Base-by-base conservation (phyloP, 495 filamentous ascomycete species). In the Choiromyces venosus region DNA sequence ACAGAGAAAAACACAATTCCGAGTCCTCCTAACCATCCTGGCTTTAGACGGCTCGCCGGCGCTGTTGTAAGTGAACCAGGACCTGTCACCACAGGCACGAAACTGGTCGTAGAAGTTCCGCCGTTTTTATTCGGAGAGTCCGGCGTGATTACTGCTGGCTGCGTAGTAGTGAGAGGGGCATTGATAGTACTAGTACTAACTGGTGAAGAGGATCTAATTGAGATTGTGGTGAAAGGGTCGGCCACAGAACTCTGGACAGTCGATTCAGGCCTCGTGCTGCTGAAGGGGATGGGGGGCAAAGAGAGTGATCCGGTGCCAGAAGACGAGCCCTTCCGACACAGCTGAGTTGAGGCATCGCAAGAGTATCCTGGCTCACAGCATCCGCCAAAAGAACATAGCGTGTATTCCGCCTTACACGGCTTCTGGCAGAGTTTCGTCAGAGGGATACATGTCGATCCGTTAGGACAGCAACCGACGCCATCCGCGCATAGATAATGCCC, bases 391-490 rank as follows among this genome's bases (percentile, higher is more conserved):
- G 36, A 39, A 37, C 74, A 75, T 37, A 38, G 18, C 0, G 66
- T 69, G 6, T 35, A 56, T 33, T 65, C 65, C 6, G 29, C 1
- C 0, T 46, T 33, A 36, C 73, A 75, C 4, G 64, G 25, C 44
- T 37, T 40, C 25, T 67, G 65, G 9, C 73, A 75, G 16, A 37
- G 35, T 36, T 37, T 9, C 1, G 70, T 21, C 37, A 65, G 65
- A 4, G 73, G 4, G 36, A 75, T n/a, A 68, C 73, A 75, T 42
- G 44, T 75, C 21, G 65, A 36, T 9, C 70, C 73, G 29, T 36
- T 66, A 44, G 36, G 56, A 35, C 73, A 75, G 65, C 73, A 75
- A 19, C 65, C 65, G 25, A 12, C 35, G 6, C 35, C 44, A 35
- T 66, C 73, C 33, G n/a, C 37, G 16, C 73, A 75, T 3, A 16